Percentiles rank a stretch among this genome's conserved stretches.
These are phyloP conservation scores for Prototheca wickerhamii DNA, from an alignment of 163 green algal species.

Conservation along the genomic window DNA sequence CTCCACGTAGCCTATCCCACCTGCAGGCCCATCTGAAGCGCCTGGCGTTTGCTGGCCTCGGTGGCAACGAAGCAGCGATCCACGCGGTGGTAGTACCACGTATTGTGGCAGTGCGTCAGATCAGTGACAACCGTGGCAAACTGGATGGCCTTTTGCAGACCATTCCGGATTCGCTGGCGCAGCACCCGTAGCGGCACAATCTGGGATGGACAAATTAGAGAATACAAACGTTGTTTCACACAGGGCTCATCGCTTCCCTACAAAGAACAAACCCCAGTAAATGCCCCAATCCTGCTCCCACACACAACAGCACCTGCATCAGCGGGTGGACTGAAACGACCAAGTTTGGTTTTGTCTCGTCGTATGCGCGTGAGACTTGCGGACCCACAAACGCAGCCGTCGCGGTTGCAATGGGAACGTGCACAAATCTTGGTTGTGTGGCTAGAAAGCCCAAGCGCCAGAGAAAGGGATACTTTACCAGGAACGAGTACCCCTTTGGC, in stretches of 20 bases:
- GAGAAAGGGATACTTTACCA: constrained; percentile 77
- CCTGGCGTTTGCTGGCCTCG: constrained; percentile 39
- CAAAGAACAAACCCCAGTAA: not conserved
- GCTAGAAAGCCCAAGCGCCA: constrained; percentile 67
- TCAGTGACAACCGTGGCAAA: constrained; percentile 93
- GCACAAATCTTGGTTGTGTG: constrained; percentile 62
- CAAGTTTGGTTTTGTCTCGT: constrained; percentile 80
- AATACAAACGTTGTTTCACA: not conserved
- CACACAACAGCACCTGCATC: constrained; percentile 61
- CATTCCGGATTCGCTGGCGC: constrained; percentile 29
- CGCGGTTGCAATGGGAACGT: constrained; percentile 43
- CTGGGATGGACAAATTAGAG: constrained; percentile 39
- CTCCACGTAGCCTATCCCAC: not conserved
- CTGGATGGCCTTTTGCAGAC: constrained; percentile 55
- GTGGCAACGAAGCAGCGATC: constrained; percentile 89
- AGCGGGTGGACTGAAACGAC: constrained; percentile 93
- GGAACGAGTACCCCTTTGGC: constrained; percentile 87
- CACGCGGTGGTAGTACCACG: constrained; percentile 69
- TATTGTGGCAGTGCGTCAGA: constrained; percentile 95
- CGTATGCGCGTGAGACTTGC: constrained; percentile 42
- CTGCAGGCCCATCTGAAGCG: constrained; percentile 49
- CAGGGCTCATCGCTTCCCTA: not conserved
- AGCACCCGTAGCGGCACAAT: constrained; percentile 76
- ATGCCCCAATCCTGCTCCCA: not conserved
- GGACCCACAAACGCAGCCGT: constrained; percentile 15